Evolutionary conservation across 2,329 filamentous ascomycete species (phyloP), one percentile per base, ranked within the genome.

Genomic region (Claviceps humidiphila): DNA sequence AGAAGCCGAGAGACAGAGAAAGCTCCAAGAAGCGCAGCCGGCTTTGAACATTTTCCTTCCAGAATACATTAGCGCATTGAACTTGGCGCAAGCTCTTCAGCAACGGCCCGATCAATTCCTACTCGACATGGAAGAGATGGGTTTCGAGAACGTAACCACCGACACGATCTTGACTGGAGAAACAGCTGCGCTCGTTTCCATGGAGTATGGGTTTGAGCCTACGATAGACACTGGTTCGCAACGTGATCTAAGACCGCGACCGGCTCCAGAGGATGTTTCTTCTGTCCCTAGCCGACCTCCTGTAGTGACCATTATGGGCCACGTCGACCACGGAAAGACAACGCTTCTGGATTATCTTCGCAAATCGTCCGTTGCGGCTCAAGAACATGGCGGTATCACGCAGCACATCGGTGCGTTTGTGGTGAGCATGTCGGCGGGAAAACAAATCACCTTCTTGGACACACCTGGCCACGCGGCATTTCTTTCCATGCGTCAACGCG

Each of bases 341-440:
- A 98, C 94, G 0, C 82, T 98, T 43, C 75, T 98, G 9, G 93
- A 98, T 65, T 97, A 84, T 70, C 74, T 98, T 45, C 86, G 93
- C 40, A 94, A 95, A 60, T 93, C 90, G 1, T 96, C 89, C 6
- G 82, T 98, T 44, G 94, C 85, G 43, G 89, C 89, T 5, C 82
- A 85, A 51, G 93, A 98, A 66, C 90, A 96, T 64, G 93, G 93
- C 56, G 93, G 93, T 39, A 98, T 98, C 64, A 98, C 93, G 0
- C 93, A 98, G 66, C 93, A 98, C 63, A 98, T 98, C 58, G 94
- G 93, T 67, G 93, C 93, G 16, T 98, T 98, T 71, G 89, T 89
- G 6, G 93, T 98, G 1, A 80, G 80, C 17, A 82, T 98, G 75
- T 84, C 87, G 4, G 83, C 82, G 5, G 90, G 90, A 44, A 94